Base-by-base conservation (phyloP, 2,329 filamentous ascomycete species). In the Colletotrichum camelliae region DNA sequence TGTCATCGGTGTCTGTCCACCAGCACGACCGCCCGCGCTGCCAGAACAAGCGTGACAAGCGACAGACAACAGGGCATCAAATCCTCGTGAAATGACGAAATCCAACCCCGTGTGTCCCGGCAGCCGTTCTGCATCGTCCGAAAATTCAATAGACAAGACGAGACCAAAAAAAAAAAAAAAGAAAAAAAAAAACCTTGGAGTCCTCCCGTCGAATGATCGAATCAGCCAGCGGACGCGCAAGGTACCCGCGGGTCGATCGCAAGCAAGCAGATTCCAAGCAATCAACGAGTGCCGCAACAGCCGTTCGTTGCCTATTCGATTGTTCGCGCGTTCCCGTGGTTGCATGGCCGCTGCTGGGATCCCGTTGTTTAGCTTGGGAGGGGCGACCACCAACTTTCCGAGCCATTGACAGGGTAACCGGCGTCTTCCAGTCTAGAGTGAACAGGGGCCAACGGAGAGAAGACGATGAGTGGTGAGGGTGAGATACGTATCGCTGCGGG, bases 331-430 rank as follows among this genome's bases (percentile, higher is more conserved):
- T 72, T 72, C 72, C 72, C 61, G 68, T 67, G 68, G 72, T 72
- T 75, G 72, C 62, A 75, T 72, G 68, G 43, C 55, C 12, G 27
- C 64, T 73, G 64, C 70, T 60, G 29, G 73, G 73, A 37, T 66
- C 64, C 43, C 65, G 73, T 65, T 68, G 73, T 75, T 68, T 73
- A 68, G 66, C 64, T 68, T 27, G 57, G 52, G 39, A 33, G 61
- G 64, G 29, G 43, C 57, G 70, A 33, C 39, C 43, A 27, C 24
- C 48, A 60, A 48, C 60, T 52, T 74, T 24, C 60, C 67, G 61
- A 67, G 58, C 57, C 58, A 76, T 74, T 76, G 74, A 74, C 70
- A 73, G 64, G 69, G 73, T 73, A 75, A 73, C 73, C 57, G 70
- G 70, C 70, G 65, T 58, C 29, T 68, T 73, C 64, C 73, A 33